Percentiles rank a stretch among this genome's conserved stretches.
phyloP scores from a whole-genome alignment of 2,329 filamentous ascomycete genomes.

The Pseudopyrenochaeta lycopersici region DNA sequence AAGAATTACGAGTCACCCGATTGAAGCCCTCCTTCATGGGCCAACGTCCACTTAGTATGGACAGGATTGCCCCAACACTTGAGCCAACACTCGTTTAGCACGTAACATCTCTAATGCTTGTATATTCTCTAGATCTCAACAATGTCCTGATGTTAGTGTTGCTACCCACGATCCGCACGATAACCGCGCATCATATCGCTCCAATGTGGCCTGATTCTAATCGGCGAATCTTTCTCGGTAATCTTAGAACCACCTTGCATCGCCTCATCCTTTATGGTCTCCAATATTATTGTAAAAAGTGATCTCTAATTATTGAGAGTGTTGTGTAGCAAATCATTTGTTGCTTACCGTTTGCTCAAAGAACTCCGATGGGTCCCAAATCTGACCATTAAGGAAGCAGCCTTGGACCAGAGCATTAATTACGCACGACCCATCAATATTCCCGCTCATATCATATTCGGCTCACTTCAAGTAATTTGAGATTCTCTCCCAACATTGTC shows the following conservation, averaged over 20 bases:
- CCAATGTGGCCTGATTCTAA: not conserved
- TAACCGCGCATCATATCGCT: not conserved
- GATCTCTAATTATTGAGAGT: not conserved
- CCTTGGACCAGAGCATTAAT: too few relatives aligned
- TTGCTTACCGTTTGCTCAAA: not conserved
- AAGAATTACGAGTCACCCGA: not conserved
- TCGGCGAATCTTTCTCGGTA: too few relatives aligned
- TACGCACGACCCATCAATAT: too few relatives aligned
- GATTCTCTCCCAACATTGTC: too few relatives aligned
- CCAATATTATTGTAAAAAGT: not conserved
- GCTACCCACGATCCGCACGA: not conserved
- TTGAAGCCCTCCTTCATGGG: not conserved
- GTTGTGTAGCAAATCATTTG: not conserved
- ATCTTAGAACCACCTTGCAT: not conserved
- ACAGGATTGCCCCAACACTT: not conserved
- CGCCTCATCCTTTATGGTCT: not conserved
- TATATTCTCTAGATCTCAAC: not conserved
- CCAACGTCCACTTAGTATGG: not conserved
- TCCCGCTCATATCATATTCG: too few relatives aligned
- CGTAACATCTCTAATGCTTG: not conserved
- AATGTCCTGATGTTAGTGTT: not conserved
- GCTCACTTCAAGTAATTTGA: too few relatives aligned
- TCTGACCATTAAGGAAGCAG: not conserved
- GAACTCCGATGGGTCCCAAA: not conserved
- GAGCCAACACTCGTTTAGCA: not conserved